Evolutionary conservation across 352 stramenopile species (phyloP), one percentile per base, ranked within the genome.

Genomic region (Phytophthora niederhauseri): DNA sequence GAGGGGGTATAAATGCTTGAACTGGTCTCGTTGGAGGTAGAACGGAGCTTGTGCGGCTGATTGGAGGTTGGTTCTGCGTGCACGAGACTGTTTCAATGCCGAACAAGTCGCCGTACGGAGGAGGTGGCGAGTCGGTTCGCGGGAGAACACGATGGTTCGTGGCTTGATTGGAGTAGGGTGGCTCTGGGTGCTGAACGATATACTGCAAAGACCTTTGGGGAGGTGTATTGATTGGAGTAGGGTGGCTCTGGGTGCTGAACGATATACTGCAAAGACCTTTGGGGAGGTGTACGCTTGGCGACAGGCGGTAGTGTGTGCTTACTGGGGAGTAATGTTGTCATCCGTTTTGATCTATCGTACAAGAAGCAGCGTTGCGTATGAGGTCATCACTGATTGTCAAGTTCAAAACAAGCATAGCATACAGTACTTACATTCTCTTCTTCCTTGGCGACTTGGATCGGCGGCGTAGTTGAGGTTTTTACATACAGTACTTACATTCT

Each of bases 51-150:
- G 28, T 57, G 31, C 28, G 19, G 38, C 41, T 65, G 48, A 59
- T 8, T 28, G 58, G 22, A 19, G n/a, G 19, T 28, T 66, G 59
- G 41, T 61, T 57, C 9, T 66, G 30, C 17, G 68, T 36, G 8
- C 84, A 70, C 1, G 73, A 26, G 0, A 90, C 59, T 1, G 80
- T 92, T 62, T 92, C 82, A 30, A 92, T 79, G 1, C 80, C 84
- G 41, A 92, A 92, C 5, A 92, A 57, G 31, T 90, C 84, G 46
- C 88, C 66, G 53, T 90, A 90, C 0, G 75, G 68, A 55, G 84
- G 81, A 9, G 84, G 82, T 8, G 73, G 84, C 0, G 80, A 82
- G 9, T 71, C 41, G 0, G 81, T 77, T 53, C 80, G 75, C 3
- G 49, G 57, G 22, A 64, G 61, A 0, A 50, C 6, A 15, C 11